Evolutionary conservation across 768 basidiomycete genomes (phyloP), one percentile per base, ranked within the genome.

Genomic region (Psilocybe cyanescens): DNA sequence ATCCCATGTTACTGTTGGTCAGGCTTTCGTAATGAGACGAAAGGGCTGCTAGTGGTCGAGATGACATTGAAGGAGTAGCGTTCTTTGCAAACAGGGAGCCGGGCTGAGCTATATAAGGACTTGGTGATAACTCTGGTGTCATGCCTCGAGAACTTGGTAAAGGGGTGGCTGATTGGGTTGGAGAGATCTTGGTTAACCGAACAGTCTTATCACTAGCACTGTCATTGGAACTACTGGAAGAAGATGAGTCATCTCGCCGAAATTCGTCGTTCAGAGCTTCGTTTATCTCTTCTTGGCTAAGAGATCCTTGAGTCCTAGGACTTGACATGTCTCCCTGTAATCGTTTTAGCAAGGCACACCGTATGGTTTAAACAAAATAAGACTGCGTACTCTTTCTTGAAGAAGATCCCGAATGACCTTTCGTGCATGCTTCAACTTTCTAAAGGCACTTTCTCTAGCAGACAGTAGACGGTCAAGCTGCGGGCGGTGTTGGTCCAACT

Each of bases 361-460:
- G 33, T 33, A 35, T 7, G 31, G 46, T n/a, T 49, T 4, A 46
- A 29, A 11, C 44, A 16, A 56, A 50, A 30, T 19, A 50, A 35
- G 4, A 24, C 45, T 67, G 66, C 79, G 72, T 69, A 79, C 77
- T 48, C 75, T 72, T 59, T 82, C 79, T 30, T 78, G 71, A 14
- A 84, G 54, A 30, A 85, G 69, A 60, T 79, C 76, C 41, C 72
- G 66, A 57, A 84, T 72, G 12, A 83, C 76, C 61, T 74, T 78
- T 17, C 74, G 70, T 30, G 80, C 71, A 51, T 79, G 74, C 59
- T 51, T 75, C 67, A 79, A 61, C 58, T 74, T 78, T 29, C 58
- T 67, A 46, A 74, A 68, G 3, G 71, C 70, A 2, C 68, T 73
- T 24, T 75, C 72, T 45, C 77, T 71, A 37, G 76, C 76, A 31